phyloP scores from a whole-genome alignment of 768 basidiomycete genomes.

The Phylloporus sp. region DNA sequence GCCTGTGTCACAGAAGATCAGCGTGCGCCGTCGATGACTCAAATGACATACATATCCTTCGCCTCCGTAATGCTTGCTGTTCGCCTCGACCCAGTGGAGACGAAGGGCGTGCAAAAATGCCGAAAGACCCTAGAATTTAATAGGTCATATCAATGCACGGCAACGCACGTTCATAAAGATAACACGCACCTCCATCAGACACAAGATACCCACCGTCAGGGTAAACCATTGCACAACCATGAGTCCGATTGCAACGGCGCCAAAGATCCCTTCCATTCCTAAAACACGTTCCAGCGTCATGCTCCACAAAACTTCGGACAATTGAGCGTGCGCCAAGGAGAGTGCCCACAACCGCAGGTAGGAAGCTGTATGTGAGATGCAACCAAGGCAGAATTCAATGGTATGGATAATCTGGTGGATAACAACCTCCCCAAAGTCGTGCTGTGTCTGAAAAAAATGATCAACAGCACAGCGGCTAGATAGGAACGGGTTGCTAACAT shows the following conservation, averaged over 20 bases:
- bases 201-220: constrained; percentile 72
- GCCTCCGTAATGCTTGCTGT: constrained; percentile 93
- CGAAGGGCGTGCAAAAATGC: constrained; percentile 96
- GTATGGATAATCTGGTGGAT: constrained; percentile 98
- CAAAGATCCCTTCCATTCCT: constrained; percentile 60
- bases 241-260: constrained; percentile 46
- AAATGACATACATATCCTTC: constrained; percentile 72
- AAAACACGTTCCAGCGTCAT: constrained; percentile 74
- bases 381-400: constrained; percentile 98
- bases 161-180: constrained; percentile 16
- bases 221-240: constrained; percentile 70
- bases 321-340: constrained; percentile 94
- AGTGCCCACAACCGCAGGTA: constrained; percentile 95
- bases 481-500: constrained; percentile 45
- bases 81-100: constrained; percentile 97
- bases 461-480: constrained; percentile 5
- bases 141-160: constrained; percentile 1
- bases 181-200: constrained; percentile 86
- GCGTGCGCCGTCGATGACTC: constrained; percentile 21
- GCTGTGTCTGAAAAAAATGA: constrained; percentile 52
- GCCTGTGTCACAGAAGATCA: constrained; percentile 33
- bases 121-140: constrained; percentile 78
- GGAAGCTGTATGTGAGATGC: constrained; percentile 95
- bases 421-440: constrained; percentile 91
- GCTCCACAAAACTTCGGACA: constrained; percentile 88